Evolutionary conservation across 495 filamentous ascomycete genomes (phyloP).

Genomic region (Astrothelium macrocarpum): DNA sequence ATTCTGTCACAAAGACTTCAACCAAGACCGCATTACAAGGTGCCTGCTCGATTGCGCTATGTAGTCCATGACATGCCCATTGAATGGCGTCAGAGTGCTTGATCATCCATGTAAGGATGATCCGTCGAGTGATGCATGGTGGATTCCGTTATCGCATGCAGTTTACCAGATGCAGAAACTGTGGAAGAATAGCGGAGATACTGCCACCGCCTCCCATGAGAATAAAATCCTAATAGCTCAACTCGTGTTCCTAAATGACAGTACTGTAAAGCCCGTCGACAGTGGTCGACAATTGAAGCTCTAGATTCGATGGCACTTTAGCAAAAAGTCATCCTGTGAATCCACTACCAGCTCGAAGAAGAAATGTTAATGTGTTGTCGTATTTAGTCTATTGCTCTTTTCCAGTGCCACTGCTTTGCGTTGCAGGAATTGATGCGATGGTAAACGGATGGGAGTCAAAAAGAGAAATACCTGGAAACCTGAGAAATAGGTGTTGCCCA

Average conservation of each 20-base stretch:
- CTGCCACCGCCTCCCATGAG: slow-evolving; percentile 26
- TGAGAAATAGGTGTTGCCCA: slow-evolving; percentile 24
- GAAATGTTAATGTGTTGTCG: slow-evolving; percentile 13
- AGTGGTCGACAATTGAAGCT: not conserved
- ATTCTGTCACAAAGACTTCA: not conserved
- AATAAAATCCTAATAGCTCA: slow-evolving; percentile 15
- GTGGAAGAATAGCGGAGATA: slow-evolving; percentile 21
- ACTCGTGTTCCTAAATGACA: not conserved
- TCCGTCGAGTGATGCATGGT: not conserved
- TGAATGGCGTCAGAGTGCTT: not conserved
- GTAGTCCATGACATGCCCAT: slow-evolving; percentile 8
- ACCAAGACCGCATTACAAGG: not conserved
- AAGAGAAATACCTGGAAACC: slow-evolving; percentile 16
- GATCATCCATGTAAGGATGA: slow-evolving; percentile 10
- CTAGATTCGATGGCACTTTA: not conserved
- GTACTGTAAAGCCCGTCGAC: slow-evolving; percentile 27
- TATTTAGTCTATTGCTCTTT: not conserved
- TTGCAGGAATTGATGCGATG: slow-evolving; percentile 16
- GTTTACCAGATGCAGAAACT: slow-evolving; percentile 9
- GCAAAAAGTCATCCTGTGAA: slow-evolving; percentile 17
- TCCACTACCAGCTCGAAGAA: slow-evolving; percentile 15
- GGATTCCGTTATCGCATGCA: not conserved
- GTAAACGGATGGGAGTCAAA: slow-evolving; percentile 28
- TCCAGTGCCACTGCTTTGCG: not conserved
- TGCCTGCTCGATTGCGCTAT: not conserved